Evolutionary conservation across 169 alveolate species (phyloP).

Genomic region (Fabrea salina): DNA sequence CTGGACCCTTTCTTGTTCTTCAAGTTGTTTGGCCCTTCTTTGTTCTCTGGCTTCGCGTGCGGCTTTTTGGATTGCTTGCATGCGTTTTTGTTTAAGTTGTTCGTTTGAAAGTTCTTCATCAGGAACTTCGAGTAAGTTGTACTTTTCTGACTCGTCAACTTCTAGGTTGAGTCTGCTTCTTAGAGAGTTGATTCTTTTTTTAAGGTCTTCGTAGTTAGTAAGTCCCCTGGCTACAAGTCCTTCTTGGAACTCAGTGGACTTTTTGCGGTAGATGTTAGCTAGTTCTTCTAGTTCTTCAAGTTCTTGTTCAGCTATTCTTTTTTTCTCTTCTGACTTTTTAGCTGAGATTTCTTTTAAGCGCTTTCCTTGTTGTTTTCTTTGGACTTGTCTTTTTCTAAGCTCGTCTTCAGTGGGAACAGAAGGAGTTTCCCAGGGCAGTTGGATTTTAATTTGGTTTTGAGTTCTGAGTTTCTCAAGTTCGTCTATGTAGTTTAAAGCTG

Average conservation of each 20-base stretch:
- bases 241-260: conserved; percentile 54
- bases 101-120: conserved; percentile 74
- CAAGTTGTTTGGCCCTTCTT: conserved; percentile 47
- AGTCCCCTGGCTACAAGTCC: conserved; percentile 56
- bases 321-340: conserved; percentile 72
- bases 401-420: conserved; percentile 67
- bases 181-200: conserved; percentile 54
- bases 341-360: conserved; percentile 70
- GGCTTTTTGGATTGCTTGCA: conserved; percentile 77
- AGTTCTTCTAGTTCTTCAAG: conserved; percentile 61
- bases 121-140: conserved; percentile 57
- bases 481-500: conserved; percentile 55
- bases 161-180: conserved; percentile 22
- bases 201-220: conserved; percentile 55
- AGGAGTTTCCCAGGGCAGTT: conserved; percentile 55
- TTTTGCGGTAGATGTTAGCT: conserved; percentile 29
- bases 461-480: conserved; percentile 17
- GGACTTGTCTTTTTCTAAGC: conserved; percentile 53
- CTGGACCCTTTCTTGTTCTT: conserved; percentile 66
- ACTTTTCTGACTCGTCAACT: conserved; percentile 57
- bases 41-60: conserved; percentile 64
- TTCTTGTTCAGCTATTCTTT: conserved; percentile 59
- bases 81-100: conserved; percentile 65
- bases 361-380: conserved; percentile 67
- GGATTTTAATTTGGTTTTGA: conserved; percentile 17